Evolutionary conservation across 345 rosid genomes (phyloP).

Genomic region (Eucalyptus decipiens): DNA sequence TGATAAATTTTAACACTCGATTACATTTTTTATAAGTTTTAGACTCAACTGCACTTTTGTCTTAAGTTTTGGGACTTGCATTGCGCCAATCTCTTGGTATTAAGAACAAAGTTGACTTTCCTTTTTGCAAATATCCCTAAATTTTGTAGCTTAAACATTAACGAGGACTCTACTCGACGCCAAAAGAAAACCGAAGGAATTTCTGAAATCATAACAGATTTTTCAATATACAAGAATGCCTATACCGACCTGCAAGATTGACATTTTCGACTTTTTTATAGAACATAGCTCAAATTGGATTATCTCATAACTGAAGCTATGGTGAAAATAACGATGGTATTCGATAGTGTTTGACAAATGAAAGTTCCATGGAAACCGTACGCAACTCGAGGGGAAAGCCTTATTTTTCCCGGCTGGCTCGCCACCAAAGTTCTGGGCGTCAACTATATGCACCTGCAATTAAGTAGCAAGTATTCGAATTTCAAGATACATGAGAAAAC

Average conservation of each 20-base stretch:
- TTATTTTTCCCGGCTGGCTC: conserved; percentile 9
- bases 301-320: not conserved
- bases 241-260: not conserved
- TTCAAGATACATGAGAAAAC: not conserved
- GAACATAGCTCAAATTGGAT: not conserved
- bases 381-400: conserved; percentile 17
- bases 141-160: not conserved
- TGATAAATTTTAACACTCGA: too few relatives aligned
- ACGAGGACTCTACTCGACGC: not conserved
- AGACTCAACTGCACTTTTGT: rapidly evolving
- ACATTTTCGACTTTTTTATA: not conserved
- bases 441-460: conserved; percentile 20
- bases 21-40: too few relatives aligned
- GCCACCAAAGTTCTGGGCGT: conserved; percentile 8
- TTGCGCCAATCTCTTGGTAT: rapidly evolving
- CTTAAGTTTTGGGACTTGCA: too few relatives aligned
- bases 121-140: not conserved
- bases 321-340: not conserved
- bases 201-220: not conserved
- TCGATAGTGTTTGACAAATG: not conserved
- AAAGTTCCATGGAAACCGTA: conserved; percentile 29
- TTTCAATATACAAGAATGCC: not conserved
- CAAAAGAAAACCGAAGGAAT: not conserved
- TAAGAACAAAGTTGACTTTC: not conserved
- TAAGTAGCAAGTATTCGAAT: not conserved